phyloP scores from a whole-genome alignment of 495 filamentous ascomycete genomes.

The Penicillium argentinense region DNA sequence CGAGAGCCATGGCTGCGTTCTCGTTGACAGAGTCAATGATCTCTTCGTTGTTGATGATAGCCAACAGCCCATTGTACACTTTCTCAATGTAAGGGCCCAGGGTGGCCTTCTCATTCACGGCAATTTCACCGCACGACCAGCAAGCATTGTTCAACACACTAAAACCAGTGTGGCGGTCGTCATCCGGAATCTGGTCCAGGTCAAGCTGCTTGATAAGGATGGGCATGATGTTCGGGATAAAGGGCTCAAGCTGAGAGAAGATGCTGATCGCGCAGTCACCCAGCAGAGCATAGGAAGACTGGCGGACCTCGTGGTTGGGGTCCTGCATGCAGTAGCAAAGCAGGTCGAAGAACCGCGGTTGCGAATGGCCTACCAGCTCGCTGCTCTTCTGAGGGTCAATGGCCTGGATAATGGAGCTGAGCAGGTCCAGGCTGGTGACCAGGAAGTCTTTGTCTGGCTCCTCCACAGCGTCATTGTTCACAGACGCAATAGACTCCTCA shows the following conservation, averaged over 20 bases:
- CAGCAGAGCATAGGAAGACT: slow-evolving; percentile 93
- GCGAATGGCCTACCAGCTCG: slow-evolving; percentile 69
- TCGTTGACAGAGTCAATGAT: slow-evolving; percentile 91
- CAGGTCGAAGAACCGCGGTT: slow-evolving; percentile 85
- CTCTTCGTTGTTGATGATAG: slow-evolving; percentile 77
- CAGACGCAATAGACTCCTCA: slow-evolving; percentile 67
- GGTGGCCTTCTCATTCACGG: slow-evolving; percentile 77
- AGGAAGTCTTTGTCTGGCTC: slow-evolving; percentile 95
- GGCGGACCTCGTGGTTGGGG: slow-evolving; percentile 85
- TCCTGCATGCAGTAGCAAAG: slow-evolving; percentile 93
- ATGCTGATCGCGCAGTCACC: slow-evolving; percentile 97
- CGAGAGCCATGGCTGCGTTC: slow-evolving; percentile 92
- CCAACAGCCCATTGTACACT: slow-evolving; percentile 69
- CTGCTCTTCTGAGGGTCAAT: slow-evolving; percentile 72
- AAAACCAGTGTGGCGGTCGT: slow-evolving; percentile 75
- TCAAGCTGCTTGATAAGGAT: slow-evolving; percentile 85
- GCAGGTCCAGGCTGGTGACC: slow-evolving; percentile 90
- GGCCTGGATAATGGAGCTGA: slow-evolving; percentile 93
- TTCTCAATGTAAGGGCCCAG: slow-evolving; percentile 77
- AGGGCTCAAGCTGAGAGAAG: slow-evolving; percentile 76
- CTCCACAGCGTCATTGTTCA: slow-evolving; percentile 66
- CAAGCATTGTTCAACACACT: slow-evolving; percentile 97
- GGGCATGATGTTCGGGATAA: slow-evolving; percentile 69
- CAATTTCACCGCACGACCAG: slow-evolving; percentile 95
- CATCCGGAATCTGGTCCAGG: slow-evolving; percentile 68